Evolutionary conservation across 805 yeast species (phyloP).

Genomic region (Lachancea dasiensis): DNA sequence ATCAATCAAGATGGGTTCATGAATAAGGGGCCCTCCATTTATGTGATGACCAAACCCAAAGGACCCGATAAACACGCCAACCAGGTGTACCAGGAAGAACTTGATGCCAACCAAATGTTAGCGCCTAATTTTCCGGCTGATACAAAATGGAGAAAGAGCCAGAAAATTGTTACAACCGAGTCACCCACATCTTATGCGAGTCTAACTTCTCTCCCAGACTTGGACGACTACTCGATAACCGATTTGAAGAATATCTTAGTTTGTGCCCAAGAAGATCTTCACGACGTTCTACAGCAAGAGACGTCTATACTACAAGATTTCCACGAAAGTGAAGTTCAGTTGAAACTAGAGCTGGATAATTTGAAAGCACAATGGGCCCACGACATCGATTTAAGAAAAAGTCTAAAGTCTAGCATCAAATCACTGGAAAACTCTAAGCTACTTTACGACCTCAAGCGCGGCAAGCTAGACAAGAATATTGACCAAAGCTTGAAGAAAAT

Average conservation of each 20-base stretch:
- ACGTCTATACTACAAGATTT: slow-evolving; percentile 25
- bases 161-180: slow-evolving; percentile 5
- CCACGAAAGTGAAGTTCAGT: slow-evolving; percentile 25
- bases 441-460: slow-evolving; percentile 27
- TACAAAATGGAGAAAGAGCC: slow-evolving; percentile 13
- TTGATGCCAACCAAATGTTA: slow-evolving; percentile 1
- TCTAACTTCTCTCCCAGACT: slow-evolving; percentile 25
- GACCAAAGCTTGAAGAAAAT: slow-evolving; percentile 21
- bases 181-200: slow-evolving; percentile 22
- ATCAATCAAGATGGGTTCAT: slow-evolving; percentile 31
- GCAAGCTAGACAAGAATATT: slow-evolving; percentile 26
- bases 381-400: slow-evolving; percentile 29
- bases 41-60: slow-evolving; percentile 22
- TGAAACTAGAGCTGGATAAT: slow-evolving; percentile 27
- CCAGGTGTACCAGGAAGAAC: slow-evolving; percentile 19
- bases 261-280: slow-evolving; percentile 32
- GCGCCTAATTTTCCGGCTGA: slow-evolving; percentile 11
- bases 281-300: slow-evolving; percentile 29
- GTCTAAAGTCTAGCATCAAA: slow-evolving; percentile 30
- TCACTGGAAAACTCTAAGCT: slow-evolving; percentile 31
- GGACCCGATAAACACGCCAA: slow-evolving; percentile 1
- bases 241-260: slow-evolving; percentile 30
- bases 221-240: slow-evolving; percentile 28
- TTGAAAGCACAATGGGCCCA: slow-evolving; percentile 30
- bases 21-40: slow-evolving; percentile 29